Base-by-base conservation (phyloP, 208 protist genomes). In the Willaertia magna region DNA sequence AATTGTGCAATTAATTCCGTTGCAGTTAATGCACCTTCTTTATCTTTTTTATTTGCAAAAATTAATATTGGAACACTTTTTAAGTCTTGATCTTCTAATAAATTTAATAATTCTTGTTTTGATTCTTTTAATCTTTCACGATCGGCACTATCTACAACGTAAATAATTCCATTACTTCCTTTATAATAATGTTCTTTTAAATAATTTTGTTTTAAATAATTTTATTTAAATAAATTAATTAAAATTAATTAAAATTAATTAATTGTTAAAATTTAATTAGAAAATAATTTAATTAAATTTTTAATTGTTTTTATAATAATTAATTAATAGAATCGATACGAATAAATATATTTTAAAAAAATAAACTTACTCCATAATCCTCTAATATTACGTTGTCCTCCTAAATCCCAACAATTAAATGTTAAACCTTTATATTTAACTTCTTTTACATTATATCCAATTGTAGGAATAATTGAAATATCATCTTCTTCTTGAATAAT, bases 391-490 rank as follows among this genome's bases (percentile, higher is more conserved):
- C 97, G 95, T 93, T 98, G 96, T 75, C 97, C 97, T 88, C 97
- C 97, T 48, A 96, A 93, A 87, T 97, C 96, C 96, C 96, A 98
- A 90, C 97, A 95, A 88, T 91, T 97, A 88, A 98, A 98, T 89
- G 93, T 96, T 87, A 97, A 92, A 88, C 97, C 97, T 91, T 98
- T 98, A 91, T 97, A 97, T 89, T 97, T 92, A 74, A 98, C 94
- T 20, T 95, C 97, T 89, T 99, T 96, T n/a, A 99, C 96, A 90
- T 98, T 97, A 91, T 98, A 95, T 47, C 96, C 96, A 85, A 99
- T 96, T 75, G 97, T 99, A 12, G 97, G 97, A n/a, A 95, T 98
- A n/a, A 92, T 94, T 76, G 95, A 93, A 75, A 97, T 94, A 90
- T 98, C 96, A 55, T 95, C 96, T 9, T 81, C 76, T 48, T 79